phyloP scores from a whole-genome alignment of 2,329 filamentous ascomycete genomes.

The Fusarium sp. region DNA sequence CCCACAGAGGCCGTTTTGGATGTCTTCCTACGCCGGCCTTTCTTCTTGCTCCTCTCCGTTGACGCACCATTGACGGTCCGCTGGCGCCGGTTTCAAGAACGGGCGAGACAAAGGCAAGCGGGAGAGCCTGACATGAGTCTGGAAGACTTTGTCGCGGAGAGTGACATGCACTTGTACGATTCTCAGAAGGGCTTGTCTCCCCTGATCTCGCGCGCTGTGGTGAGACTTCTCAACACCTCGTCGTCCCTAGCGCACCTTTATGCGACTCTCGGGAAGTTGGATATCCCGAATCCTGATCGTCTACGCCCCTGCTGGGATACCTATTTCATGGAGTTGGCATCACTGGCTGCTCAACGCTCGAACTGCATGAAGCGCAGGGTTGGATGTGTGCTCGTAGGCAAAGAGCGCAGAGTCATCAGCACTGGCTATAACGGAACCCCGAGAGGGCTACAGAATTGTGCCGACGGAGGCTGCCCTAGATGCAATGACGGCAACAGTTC shows the following conservation, averaged over 20 bases:
- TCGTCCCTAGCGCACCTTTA: constrained; percentile 77
- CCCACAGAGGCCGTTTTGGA: constrained; percentile 79
- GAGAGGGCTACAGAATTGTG: constrained; percentile 87
- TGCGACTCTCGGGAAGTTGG: constrained; percentile 75
- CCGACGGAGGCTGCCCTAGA: constrained; percentile 87
- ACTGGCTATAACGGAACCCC: constrained; percentile 99
- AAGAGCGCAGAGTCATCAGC: constrained; percentile 86
- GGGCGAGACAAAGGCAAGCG: constrained; percentile 34
- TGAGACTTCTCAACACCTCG: constrained; percentile 88
- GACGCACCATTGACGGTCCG: constrained; percentile 88
- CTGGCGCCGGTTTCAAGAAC: constrained; percentile 77
- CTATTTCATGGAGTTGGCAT: constrained; percentile 98
- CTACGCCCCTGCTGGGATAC: constrained; percentile 93
- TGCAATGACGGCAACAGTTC: constrained; percentile 81
- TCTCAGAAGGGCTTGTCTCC: constrained; percentile 73
- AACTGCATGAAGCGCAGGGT: constrained; percentile 99
- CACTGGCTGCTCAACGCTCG: constrained; percentile 86
- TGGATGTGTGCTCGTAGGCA: constrained; percentile 87
- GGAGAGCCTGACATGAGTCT: constrained; percentile 54
- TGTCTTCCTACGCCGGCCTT: constrained; percentile 80
- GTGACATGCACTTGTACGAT: constrained; percentile 82
- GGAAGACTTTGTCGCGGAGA: constrained; percentile 66
- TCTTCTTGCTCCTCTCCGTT: constrained; percentile 92
- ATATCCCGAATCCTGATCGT: constrained; percentile 81
- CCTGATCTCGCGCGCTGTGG: constrained; percentile 82